Evolutionary conservation across 1,284 basidiomycete species (phyloP).

Genomic region (Phellopilus nigrolimitatus): DNA sequence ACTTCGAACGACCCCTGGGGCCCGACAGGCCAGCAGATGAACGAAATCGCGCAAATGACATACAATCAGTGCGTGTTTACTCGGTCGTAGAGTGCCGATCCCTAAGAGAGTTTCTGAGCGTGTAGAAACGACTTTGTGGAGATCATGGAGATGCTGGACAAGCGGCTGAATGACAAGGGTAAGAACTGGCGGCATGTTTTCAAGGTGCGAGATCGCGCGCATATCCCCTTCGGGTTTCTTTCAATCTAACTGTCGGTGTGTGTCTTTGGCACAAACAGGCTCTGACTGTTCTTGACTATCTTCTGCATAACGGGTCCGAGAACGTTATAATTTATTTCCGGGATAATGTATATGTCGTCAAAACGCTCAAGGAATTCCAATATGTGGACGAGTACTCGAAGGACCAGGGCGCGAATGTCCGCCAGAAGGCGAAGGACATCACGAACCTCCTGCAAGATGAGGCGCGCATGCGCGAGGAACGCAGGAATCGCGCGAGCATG

Average conservation of each 20-base stretch:
- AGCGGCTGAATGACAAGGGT: slow-evolving; percentile 98
- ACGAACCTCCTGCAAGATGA: slow-evolving; percentile 95
- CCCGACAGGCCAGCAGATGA: slow-evolving; percentile 97
- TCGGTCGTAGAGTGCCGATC: neutral
- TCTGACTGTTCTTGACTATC: slow-evolving; percentile 94
- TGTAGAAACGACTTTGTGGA: slow-evolving; percentile 96
- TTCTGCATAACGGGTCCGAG: slow-evolving; percentile 94
- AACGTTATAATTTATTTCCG: slow-evolving; percentile 98
- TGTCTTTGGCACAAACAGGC: slow-evolving; percentile 47
- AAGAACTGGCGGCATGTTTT: slow-evolving; percentile 99
- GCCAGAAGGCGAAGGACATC: slow-evolving; percentile 99
- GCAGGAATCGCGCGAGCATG: slow-evolving; percentile 85
- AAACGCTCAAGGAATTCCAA: slow-evolving; percentile 99
- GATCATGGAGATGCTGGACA: slow-evolving; percentile 99
- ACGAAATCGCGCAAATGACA: slow-evolving; percentile 95
- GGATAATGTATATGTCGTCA: slow-evolving; percentile 97
- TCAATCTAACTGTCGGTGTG: slow-evolving; percentile 8
- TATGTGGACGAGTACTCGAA: slow-evolving; percentile 94
- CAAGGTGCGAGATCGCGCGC: slow-evolving; percentile 70
- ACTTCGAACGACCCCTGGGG: slow-evolving; percentile 99
- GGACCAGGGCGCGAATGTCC: slow-evolving; percentile 97
- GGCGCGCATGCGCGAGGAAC: slow-evolving; percentile 78
- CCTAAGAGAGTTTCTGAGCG: neutral
- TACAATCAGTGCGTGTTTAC: slow-evolving; percentile 86
- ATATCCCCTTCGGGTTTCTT: neutral